Evolutionary conservation across 768 basidiomycete species (phyloP).

Genomic region (Pulveroboletus sp.): DNA sequence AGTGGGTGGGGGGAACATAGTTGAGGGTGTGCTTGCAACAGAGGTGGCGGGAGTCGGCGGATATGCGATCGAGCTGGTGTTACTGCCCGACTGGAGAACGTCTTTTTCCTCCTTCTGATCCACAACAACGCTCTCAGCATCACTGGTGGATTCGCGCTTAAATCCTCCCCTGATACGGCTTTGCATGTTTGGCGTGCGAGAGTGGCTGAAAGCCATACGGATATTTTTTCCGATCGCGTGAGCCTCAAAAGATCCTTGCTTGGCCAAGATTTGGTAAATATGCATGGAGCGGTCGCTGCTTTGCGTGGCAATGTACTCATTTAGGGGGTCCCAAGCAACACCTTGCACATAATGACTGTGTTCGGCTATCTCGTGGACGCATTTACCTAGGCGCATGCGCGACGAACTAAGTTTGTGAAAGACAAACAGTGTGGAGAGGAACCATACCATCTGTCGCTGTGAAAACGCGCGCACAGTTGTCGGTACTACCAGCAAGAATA

Average conservation of each 20-base stretch:
- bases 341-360: conserved; percentile 98
- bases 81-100: conserved; percentile 24
- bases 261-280: conserved; percentile 78
- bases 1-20: conserved; percentile 40
- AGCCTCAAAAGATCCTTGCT: conserved; percentile 79
- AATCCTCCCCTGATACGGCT: conserved; percentile 52
- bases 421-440: conserved; percentile 1
- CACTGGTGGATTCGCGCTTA: conserved; percentile 74
- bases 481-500: conserved; percentile 93
- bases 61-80: conserved; percentile 28
- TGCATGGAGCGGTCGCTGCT: conserved; percentile 96
- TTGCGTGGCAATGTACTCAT: conserved; percentile 96
- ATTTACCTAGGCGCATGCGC: conserved; percentile 53
- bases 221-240: conserved; percentile 89
- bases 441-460: conserved; percentile 62
- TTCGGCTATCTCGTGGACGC: conserved; percentile 85
- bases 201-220: conserved; percentile 62
- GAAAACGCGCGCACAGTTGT: conserved; percentile 89
- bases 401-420: neutral
- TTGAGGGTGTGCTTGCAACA: conserved; percentile 61
- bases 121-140: conserved; percentile 61
- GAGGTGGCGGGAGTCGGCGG: conserved; percentile 66
- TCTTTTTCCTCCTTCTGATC: conserved; percentile 48
- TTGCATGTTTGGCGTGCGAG: conserved; percentile 62
- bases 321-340: conserved; percentile 97